These are phyloP conservation scores for Paracorniculantispora psalliotae DNA, from an alignment of 2,329 filamentous ascomycete genomes.

Conservation along the genomic window DNA sequence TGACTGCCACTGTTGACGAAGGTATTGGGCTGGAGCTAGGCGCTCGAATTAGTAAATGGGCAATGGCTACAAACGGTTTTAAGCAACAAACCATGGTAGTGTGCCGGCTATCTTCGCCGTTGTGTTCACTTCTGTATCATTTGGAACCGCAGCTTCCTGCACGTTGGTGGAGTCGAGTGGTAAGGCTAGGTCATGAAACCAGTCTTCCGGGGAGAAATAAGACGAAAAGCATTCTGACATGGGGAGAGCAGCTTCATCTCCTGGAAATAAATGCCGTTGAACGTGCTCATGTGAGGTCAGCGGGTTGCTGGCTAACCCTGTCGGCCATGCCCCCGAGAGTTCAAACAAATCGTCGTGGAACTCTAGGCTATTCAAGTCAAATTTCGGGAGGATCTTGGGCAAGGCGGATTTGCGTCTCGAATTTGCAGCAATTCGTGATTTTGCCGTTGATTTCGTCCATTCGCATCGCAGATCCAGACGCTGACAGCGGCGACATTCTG, in stretches of 20 bases:
- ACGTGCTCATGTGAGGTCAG: not conserved
- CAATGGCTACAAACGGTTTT: not conserved
- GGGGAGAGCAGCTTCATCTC: not conserved
- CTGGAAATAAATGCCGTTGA: not conserved
- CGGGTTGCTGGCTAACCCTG: not conserved
- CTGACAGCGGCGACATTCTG: conserved; percentile 8
- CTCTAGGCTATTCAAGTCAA: not conserved
- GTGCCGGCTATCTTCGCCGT: not conserved
- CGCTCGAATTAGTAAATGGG: too few relatives aligned
- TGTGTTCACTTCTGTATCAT: not conserved
- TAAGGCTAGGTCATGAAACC: not conserved
- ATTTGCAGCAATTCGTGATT: not conserved
- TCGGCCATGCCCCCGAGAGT: not conserved
- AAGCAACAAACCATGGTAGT: not conserved
- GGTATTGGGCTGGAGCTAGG: not conserved
- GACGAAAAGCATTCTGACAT: not conserved
- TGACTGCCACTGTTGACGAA: not conserved
- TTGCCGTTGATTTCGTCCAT: not conserved
- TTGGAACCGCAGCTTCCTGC: not conserved
- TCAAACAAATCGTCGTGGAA: not conserved
- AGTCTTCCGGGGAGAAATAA: not conserved
- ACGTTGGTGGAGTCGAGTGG: not conserved
- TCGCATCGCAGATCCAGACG: conserved; percentile 4
- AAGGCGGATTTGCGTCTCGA: not conserved
- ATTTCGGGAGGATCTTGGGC: not conserved